Evolutionary conservation across 1,139 yeast genomes (phyloP), one percentile per base, ranked within the genome.

Genomic region (Taphrina sp.): DNA sequence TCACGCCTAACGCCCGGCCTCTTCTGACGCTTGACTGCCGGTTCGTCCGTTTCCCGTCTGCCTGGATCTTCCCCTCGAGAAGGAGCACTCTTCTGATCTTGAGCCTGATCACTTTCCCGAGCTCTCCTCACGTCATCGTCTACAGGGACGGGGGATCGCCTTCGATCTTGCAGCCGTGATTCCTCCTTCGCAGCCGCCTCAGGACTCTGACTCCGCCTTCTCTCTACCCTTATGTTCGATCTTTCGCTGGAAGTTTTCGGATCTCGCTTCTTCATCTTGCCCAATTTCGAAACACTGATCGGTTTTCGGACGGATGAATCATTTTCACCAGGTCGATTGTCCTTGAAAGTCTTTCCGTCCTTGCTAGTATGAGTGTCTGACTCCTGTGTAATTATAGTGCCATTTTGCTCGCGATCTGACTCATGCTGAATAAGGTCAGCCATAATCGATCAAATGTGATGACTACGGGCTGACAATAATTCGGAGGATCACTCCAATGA

Each of bases 261-360:
- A 14, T 38, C 46, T 14, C 54, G 33, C 20, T 49, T 49, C 39
- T 49, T 49, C 54, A 49, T 49, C 19, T 31, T 49, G 8, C 54
- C 54, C 7, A 49, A 23, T 17, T 31, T 39, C 3, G 46, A 33
- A n/a, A 49, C 54, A 5, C 54, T 41, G 26, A 49, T 49, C 2
- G 54, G 54, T 29, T 49, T 49, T 12, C 54, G 38, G 12, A 37
- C 44, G 12, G 36, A 23, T 4, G 46, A 33, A 3, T 19, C 37
- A 31, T 16, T n/a, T 12, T 26, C 12, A 17, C 5, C 41, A 3
- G 20, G 14, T 16, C 29, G 14, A n/a, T 12, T 17, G 29, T 29
- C 29, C 20, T 31, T 16, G 29, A 8, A 5, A 20, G 20, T 28
- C 17, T 29, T 8, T 28, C 12, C 33, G 14, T 12, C 8, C 23